Evolutionary conservation across 768 basidiomycete genomes (phyloP).

Genomic region (Rubroboletus satanas): DNA sequence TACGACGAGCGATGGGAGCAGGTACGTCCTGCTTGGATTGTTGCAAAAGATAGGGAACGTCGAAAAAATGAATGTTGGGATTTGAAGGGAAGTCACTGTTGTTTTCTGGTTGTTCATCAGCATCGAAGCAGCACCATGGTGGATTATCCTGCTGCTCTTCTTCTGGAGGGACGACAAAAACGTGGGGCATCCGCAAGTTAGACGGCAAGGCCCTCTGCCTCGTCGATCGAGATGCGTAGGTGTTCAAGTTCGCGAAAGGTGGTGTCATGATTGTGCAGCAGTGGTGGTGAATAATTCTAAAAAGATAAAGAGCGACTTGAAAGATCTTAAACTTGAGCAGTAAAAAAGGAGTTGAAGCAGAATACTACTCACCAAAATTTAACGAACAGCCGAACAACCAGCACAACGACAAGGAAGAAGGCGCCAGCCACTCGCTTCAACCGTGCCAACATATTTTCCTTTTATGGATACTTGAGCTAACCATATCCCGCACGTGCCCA

Average conservation of each 20-base stretch:
- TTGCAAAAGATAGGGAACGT: slow-evolving; percentile 29
- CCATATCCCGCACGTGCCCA: neutral
- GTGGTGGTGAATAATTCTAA: neutral
- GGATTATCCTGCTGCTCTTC: slow-evolving; percentile 48
- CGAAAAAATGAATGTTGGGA: slow-evolving; percentile 33
- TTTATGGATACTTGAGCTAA: slow-evolving; percentile 15
- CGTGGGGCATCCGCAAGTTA: slow-evolving; percentile 39
- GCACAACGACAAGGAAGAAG: neutral
- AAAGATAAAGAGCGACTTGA: slow-evolving; percentile 17
- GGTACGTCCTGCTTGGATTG: slow-evolving; percentile 5
- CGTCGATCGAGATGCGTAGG: slow-evolving; percentile 16
- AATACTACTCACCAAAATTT: slow-evolving; percentile 11
- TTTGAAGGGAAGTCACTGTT: slow-evolving; percentile 11
- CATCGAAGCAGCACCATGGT: slow-evolving; percentile 57
- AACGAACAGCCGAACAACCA: slow-evolving; percentile 1
- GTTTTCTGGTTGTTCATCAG: slow-evolving; percentile 32
- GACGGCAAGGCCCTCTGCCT: slow-evolving; percentile 1
- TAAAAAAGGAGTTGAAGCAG: neutral
- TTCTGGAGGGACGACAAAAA: slow-evolving; percentile 56
- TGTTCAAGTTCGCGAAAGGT: slow-evolving; percentile 8
- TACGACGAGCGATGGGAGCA: slow-evolving; percentile 3
- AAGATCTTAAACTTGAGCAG: neutral
- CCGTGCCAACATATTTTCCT: slow-evolving; percentile 14
- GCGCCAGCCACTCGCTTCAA: slow-evolving; percentile 22
- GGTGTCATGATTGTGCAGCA: slow-evolving; percentile 11